Base-by-base conservation (phyloP, 2,329 filamentous ascomycete genomes). In the Fusarium humuli region DNA sequence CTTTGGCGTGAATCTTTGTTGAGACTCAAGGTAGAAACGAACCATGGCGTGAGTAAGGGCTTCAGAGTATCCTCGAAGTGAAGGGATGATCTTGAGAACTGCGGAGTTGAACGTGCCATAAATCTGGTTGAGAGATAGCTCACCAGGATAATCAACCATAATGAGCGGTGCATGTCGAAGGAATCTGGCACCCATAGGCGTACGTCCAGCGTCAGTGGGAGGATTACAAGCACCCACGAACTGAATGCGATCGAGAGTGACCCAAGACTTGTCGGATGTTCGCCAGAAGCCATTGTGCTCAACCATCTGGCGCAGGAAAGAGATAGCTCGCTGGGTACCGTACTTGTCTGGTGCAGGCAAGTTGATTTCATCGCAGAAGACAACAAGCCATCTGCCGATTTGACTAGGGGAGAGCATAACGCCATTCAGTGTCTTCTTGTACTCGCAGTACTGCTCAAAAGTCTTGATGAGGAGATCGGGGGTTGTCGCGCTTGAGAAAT, bases 281-380 rank as follows among this genome's bases (percentile, higher is more conserved):
- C 95, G 89, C 97, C 97, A 99, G 88, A 99, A 99, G 30, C 96
- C 96, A 74, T 98, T 98, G 78, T 99, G 96, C 80, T 99, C 96
- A 50, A 99, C 94, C 67, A 99, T 90, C 79, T 99, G 96, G 74
- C 97, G 91, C 72, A 99, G 82, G 87, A 99, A 99, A 8, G 96
- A 97, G 71, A 99, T 99, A 34, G 96, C 96, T 67, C 96, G 91
- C 80, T 99, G 96, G 3, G 97, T 99, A 58, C 94, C 95, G 79
- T 99, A 99, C 76, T 94, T 95, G 82, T 99, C 96, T 6, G 96
- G 96, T 7, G 96, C 95, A 9, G 96, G 96, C 85, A 99, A 86
- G 81, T 99, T 99, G 83, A 99, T 99, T 80, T 99, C 96, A 79
- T 99, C 96, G 76, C 96, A 99, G 86, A 99, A 99, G 68, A 99